These are phyloP conservation scores for Byssochlamys sp. DNA, from an alignment of 2,329 filamentous ascomycete genomes.

Conservation along the genomic window DNA sequence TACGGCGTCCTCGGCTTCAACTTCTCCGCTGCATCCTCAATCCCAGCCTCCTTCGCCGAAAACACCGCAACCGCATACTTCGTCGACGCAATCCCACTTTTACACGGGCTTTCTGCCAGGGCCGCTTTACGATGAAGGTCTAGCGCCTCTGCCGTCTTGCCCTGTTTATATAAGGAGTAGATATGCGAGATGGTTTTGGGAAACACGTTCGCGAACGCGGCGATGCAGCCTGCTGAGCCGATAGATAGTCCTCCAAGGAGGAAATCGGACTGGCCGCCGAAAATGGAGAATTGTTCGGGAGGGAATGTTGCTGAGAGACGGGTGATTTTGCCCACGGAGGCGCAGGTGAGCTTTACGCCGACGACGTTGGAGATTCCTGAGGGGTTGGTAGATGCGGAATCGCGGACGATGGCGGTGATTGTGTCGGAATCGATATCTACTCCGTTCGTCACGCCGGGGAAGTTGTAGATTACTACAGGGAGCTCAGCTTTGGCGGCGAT, in stretches of 20 bases:
- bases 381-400: constrained; percentile 22
- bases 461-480: constrained; percentile 59
- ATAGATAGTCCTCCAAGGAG: constrained; percentile 47
- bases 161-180: constrained; percentile 52
- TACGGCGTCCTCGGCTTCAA: constrained; percentile 56
- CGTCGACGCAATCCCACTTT: constrained; percentile 57
- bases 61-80: constrained; percentile 58
- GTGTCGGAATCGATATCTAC: constrained; percentile 58
- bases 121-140: constrained; percentile 53
- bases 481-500: constrained; percentile 45
- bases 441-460: constrained; percentile 59
- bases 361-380: constrained; percentile 43
- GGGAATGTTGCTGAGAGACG: constrained; percentile 45
- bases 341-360: constrained; percentile 58
- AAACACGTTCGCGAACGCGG: constrained; percentile 50
- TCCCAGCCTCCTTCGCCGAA: constrained; percentile 50
- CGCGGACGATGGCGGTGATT: constrained; percentile 45
- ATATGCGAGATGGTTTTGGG: constrained; percentile 48
- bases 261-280: constrained; percentile 65
- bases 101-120: constrained; percentile 56
- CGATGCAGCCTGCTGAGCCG: constrained; percentile 48
- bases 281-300: constrained; percentile 53
- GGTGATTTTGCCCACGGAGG: constrained; percentile 51
- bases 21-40: constrained; percentile 50
- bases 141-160: constrained; percentile 50